Evolutionary conservation across 805 yeast genomes (phyloP), one percentile per base, ranked within the genome.

Genomic region (Ogataea pignaliae): DNA sequence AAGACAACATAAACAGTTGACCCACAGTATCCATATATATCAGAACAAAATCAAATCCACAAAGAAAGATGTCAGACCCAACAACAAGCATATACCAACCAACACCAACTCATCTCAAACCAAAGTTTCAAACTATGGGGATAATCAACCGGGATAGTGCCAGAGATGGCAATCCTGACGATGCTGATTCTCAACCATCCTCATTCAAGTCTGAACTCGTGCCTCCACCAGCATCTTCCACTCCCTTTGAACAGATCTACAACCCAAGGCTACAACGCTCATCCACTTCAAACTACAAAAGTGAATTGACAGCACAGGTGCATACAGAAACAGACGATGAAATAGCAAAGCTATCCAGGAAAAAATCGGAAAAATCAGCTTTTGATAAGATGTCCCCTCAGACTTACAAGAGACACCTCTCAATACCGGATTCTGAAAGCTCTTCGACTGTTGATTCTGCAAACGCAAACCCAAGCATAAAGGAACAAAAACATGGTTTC

Each of bases 311-410:
- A 40, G 57, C 57, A 10, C 53, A 53, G 28, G 40, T 45, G 5
- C 50, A 46, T 15, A 18, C 33, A 13, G 30, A 30, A 21, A 26
- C 29, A 7, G 52, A 51, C 33, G 31, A 30, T 18, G 46, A 47
- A 10, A 35, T 17, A 11, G 26, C 35, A 18, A 43, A 47, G 21
- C 37, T 46, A 26, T 32, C 45, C 29, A 46, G 63, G 36, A 42
- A 54, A 26, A 37, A 53, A 26, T 51, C 60, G 0, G 57, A 56
- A 33, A 46, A 48, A 41, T 30, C 49, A 4, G 34, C 54, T 4
- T 56, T 44, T 37, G 50, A 52, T 16, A 46, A 44, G 36, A 57
- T 57, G 61, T 48, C 50, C 3, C 52, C 60, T 10, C 60, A 58
- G 40, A 31, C 29, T 3, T 55, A 51, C 34, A 51, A 46, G 36